Evolutionary conservation across 495 filamentous ascomycete species (phyloP).

Genomic region (Aspergillus conjunctus): DNA sequence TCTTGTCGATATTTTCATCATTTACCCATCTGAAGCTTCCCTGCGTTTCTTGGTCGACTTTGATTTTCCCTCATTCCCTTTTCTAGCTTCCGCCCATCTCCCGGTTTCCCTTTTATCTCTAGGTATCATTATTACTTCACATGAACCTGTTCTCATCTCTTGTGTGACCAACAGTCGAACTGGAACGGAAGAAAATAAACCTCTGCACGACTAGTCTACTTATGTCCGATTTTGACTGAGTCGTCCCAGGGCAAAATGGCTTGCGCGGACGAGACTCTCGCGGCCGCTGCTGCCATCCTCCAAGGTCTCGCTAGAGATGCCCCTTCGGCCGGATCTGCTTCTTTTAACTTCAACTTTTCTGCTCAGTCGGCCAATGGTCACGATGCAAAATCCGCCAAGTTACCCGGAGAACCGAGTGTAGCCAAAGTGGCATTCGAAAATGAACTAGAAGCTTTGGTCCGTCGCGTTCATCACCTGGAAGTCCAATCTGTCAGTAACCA

Average conservation of each 20-base stretch:
- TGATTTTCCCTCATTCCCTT: conserved; percentile 20
- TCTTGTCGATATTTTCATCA: conserved; percentile 8
- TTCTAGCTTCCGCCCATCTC: conserved; percentile 30
- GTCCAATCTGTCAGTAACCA: conserved; percentile 61
- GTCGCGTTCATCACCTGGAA: conserved; percentile 70
- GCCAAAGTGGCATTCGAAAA: conserved; percentile 70
- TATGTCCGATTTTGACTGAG: conserved; percentile 35
- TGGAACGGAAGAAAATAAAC: conserved; percentile 10
- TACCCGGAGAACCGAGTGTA: conserved; percentile 65
- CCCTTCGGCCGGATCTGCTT: conserved; percentile 40
- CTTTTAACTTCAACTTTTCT: conserved; percentile 42
- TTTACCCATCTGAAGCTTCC: conserved; percentile 12
- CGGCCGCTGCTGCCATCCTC: conserved; percentile 63
- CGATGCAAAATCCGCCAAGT: conserved; percentile 49
- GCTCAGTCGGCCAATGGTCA: conserved; percentile 37
- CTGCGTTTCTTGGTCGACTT: conserved; percentile 32
- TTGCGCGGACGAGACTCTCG: conserved; percentile 61
- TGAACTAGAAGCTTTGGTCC: conserved; percentile 68
- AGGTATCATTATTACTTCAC: conserved; percentile 13
- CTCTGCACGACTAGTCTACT: conserved; percentile 17
- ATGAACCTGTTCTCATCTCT: conserved; percentile 17
- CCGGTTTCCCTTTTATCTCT: conserved; percentile 11
- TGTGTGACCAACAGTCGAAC: conserved; percentile 12
- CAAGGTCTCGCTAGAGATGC: conserved; percentile 60
- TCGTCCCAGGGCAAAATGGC: conserved; percentile 52